Evolutionary conservation across 768 basidiomycete genomes (phyloP), one percentile per base, ranked within the genome.

Genomic region (Boletus sp.): DNA sequence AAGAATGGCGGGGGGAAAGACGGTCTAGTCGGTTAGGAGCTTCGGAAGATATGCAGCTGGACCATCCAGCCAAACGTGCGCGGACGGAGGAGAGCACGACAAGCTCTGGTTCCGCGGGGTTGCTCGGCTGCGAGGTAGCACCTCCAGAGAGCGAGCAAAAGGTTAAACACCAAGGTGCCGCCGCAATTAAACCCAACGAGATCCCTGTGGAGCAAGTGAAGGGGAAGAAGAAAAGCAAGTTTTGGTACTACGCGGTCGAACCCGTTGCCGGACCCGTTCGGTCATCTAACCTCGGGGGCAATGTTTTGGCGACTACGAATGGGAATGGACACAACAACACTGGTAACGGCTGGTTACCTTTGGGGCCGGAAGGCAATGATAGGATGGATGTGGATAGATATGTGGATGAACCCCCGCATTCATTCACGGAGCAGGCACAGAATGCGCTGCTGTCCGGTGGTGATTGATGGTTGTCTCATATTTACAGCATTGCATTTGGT

Each of bases 241-340:
- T 86, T 69, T 92, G 91, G 90, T 87, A 88, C 44, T 94, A 94
- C 61, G 91, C 91, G 18, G 89, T 93, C 28, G 91, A 93, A 63
- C 87, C 90, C 1, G 64, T 81, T 44, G 71, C 80, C 8, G 76
- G 73, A 28, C 60, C 73, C 12, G 17, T 63, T 36, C 56, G 45
- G 28, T 62, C 64, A 48, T 53, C 60, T 17, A 45, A 47, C 28
- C 52, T 20, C 33, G 64, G 50, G 24, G 47, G 56, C 56, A 61
- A 60, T 48, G 49, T 60, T 50, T 57, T 60, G 50, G 45, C 56
- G 47, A 37, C 41, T 6, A 46, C 62, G 20, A 70, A 75, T 28
- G 64, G 63, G 53, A 64, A 69, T 35, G 61, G 63, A 39, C 54
- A 60, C 48, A 35, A 47, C 40, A 39, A 57, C 50, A 49, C 40